Percentiles rank a stretch among this genome's conserved stretches.
These are phyloP conservation scores for Eimeria necatrix DNA, from an alignment of 169 alveolate genomes.

Conservation along the genomic window DNA sequence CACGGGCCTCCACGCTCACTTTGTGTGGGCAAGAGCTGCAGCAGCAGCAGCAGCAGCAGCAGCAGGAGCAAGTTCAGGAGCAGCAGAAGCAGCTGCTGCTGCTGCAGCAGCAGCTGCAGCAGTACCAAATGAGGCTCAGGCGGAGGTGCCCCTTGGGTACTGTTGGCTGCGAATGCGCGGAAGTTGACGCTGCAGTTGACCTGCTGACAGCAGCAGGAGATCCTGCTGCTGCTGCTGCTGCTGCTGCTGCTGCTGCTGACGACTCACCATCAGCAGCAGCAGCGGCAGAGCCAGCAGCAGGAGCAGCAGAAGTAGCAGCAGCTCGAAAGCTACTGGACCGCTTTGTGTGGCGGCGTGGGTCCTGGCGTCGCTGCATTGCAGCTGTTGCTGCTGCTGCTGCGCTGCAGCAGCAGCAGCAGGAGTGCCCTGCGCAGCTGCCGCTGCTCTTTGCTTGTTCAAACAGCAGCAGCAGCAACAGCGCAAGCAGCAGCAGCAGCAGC, in stretches of 20 bases:
- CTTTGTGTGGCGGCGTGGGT: background rate
- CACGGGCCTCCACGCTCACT: background rate
- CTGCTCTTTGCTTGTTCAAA: background rate
- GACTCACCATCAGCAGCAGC: too few relatives aligned
- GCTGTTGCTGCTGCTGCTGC: background rate
- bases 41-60: too few relatives aligned
- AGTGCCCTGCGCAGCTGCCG: background rate
- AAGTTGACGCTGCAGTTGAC: constrained; percentile 3
- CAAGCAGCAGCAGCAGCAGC: background rate
- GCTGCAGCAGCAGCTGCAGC: background rate
- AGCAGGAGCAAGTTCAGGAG: background rate
- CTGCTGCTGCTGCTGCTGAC: background rate
- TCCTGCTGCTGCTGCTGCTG: background rate
- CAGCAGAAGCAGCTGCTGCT: background rate
- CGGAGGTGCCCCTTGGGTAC: background rate
- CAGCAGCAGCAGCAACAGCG: background rate
- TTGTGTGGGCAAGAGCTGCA: too few relatives aligned
- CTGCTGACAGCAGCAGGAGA: constrained; percentile 13
- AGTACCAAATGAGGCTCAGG: background rate
- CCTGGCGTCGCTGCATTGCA: background rate
- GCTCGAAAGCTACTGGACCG: background rate
- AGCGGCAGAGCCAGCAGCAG: too few relatives aligned
- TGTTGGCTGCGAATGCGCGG: constrained; percentile 1
- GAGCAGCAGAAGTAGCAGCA: too few relatives aligned
- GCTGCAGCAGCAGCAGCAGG: background rate